These are phyloP conservation scores for Ophiocordyceps australis DNA, from an alignment of 2,329 filamentous ascomycete species.

Conservation along the genomic window DNA sequence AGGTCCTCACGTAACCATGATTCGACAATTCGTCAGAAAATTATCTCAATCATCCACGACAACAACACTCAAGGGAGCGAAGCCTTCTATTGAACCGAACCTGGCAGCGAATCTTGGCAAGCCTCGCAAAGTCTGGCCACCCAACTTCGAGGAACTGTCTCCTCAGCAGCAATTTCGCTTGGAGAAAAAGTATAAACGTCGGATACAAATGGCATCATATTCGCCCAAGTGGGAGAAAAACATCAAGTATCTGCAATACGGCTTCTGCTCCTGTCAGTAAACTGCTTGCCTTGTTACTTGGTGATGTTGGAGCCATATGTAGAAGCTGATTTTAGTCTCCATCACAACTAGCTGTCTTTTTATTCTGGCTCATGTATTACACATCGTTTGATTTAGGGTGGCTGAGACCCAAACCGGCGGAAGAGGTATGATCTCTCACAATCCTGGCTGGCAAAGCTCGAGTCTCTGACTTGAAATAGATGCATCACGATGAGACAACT, in stretches of 20 bases:
- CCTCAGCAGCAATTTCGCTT: slow-evolving; percentile 59
- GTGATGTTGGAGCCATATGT: no score
- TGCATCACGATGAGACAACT: slow-evolving; percentile 16
- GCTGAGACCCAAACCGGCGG: slow-evolving; percentile 20
- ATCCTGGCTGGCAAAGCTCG: neutral
- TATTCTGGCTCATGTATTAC: slow-evolving; percentile 20
- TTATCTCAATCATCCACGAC: no score
- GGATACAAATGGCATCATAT: slow-evolving; percentile 41
- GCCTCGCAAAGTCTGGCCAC: slow-evolving; percentile 60
- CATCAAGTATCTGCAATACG: slow-evolving; percentile 45
- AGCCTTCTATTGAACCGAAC: no score
- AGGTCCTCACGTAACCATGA: no score
- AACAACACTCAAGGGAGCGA: no score
- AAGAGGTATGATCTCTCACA: slow-evolving; percentile 14
- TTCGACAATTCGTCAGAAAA: no score
- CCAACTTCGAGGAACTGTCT: slow-evolving; percentile 52
- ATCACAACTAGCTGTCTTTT: no score
- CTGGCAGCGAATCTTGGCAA: slow-evolving; percentile 30
- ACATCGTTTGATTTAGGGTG: slow-evolving; percentile 25
- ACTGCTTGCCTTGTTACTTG: no score
- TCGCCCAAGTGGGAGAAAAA: slow-evolving; percentile 47
- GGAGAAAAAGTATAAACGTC: slow-evolving; percentile 61
- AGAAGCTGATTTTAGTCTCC: no score
- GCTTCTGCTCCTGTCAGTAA: slow-evolving; percentile 34
- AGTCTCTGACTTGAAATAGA: slow-evolving; percentile 8